Percentiles rank a stretch among this genome's conserved stretches.
Conservation (phyloP, 805 yeast species). For the Tetrapisispora phaffii region DNA sequence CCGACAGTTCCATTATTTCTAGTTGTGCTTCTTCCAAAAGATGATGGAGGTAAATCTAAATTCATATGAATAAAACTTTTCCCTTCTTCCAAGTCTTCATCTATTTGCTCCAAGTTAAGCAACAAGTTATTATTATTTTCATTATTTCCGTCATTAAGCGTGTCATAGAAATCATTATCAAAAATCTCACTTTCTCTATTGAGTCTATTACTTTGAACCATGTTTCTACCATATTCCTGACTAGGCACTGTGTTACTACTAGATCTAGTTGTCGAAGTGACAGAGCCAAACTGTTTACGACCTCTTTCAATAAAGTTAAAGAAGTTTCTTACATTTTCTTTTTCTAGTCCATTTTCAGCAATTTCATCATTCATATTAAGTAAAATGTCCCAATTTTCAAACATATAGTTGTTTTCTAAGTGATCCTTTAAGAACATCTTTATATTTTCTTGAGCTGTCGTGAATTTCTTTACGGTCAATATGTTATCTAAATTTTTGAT, state of each 20-base stretch:
- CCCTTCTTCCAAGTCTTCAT: conserved; percentile 21
- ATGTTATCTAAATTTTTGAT: neutral
- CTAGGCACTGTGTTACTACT: conserved; percentile 17
- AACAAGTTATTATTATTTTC: conserved; percentile 8
- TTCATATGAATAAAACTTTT: conserved; percentile 14
- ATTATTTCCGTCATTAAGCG: neutral
- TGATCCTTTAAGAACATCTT: neutral
- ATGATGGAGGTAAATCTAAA: conserved; percentile 26
- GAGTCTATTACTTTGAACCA: conserved; percentile 2
- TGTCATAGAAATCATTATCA: neutral
- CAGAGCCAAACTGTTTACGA: conserved; percentile 11
- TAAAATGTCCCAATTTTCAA: neutral
- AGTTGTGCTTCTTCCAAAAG: conserved; percentile 20
- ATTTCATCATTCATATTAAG: neutral
- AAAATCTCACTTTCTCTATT: neutral
- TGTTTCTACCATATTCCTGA: conserved; percentile 22
- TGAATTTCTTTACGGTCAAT: neutral
- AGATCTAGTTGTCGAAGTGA: conserved; percentile 12
- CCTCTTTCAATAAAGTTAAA: conserved; percentile 16
- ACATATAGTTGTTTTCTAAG: neutral
- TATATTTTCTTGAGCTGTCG: neutral
- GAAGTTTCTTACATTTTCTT: neutral
- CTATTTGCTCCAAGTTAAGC: conserved; percentile 22
- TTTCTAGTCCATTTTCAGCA: neutral
- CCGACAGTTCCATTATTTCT: conserved; percentile 13